Evolutionary conservation across 2,329 filamentous ascomycete species (phyloP).

Genomic region (Cercospora beticola): DNA sequence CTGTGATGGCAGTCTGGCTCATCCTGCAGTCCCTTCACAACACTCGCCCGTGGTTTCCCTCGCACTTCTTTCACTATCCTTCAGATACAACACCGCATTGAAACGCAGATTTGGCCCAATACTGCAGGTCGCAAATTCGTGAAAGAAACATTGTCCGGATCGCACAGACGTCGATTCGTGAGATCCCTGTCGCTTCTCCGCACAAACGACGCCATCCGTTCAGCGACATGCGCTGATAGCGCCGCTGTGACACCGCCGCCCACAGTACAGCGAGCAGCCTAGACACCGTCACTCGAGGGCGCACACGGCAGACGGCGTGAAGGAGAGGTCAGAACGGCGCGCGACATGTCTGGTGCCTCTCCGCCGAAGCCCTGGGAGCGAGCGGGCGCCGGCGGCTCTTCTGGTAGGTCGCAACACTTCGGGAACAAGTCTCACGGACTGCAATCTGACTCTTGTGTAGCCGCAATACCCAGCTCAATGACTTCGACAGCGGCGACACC

Average conservation of each 20-base stretch:
- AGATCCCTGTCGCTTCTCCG: slow-evolving; percentile 9
- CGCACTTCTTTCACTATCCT: neutral
- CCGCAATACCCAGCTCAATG: slow-evolving; percentile 48
- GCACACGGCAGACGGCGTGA: neutral
- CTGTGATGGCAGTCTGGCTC: neutral
- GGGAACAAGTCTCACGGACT: slow-evolving; percentile 14
- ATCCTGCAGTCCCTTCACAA: neutral
- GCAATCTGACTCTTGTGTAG: slow-evolving; percentile 38
- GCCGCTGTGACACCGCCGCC: neutral
- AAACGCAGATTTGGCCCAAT: neutral
- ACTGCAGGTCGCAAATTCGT: neutral
- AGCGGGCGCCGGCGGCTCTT: slow-evolving; percentile 57
- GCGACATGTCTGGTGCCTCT: slow-evolving; percentile 49
- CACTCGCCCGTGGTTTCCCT: neutral
- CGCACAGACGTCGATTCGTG: neutral
- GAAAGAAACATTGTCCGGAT: neutral
- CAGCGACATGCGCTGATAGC: slow-evolving; percentile 15
- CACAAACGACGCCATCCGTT: slow-evolving; percentile 15
- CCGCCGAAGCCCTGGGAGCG: slow-evolving; percentile 98
- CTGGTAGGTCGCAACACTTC: slow-evolving; percentile 20
- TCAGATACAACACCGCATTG: neutral
- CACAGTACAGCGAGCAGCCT: slow-evolving; percentile 1
- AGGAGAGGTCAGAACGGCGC: neutral
- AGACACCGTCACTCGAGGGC: neutral
- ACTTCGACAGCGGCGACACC: slow-evolving; percentile 36